Conservation (phyloP, 2,329 filamentous ascomycete genomes). For the Colletotrichum graminicola region DNA sequence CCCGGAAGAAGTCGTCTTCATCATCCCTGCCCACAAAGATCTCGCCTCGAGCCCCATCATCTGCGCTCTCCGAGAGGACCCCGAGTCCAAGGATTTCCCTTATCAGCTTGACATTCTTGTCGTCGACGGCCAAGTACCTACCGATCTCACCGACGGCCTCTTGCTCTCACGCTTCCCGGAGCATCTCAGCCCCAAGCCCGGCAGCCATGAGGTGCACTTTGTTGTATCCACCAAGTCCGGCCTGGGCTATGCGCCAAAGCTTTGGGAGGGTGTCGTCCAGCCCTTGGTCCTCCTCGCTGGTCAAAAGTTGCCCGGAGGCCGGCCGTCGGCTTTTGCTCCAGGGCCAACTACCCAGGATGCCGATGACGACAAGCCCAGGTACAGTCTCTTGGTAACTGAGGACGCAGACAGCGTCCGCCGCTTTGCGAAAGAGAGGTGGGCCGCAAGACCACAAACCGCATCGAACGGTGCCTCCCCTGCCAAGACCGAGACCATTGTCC, state of each 20-base stretch:
- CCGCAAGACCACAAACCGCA: conserved; percentile 47
- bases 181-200: conserved; percentile 48
- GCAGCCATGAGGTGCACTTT: conserved; percentile 62
- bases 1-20: conserved; percentile 46
- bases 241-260: conserved; percentile 65
- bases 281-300: conserved; percentile 65
- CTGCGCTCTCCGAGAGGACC: conserved; percentile 54
- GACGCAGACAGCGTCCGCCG: conserved; percentile 73
- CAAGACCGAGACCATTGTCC: conserved; percentile 70
- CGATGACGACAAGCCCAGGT: conserved; percentile 48
- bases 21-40: conserved; percentile 32
- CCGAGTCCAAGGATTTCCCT: conserved; percentile 45
- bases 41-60: conserved; percentile 47
- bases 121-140: conserved; percentile 50
- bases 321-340: conserved; percentile 10
- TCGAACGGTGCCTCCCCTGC: conserved; percentile 29
- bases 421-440: conserved; percentile 63
- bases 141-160: conserved; percentile 52
- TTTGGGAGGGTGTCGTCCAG: conserved; percentile 67
- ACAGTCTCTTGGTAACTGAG: conserved; percentile 71
- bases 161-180: conserved; percentile 54
- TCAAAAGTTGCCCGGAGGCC: conserved; percentile 25
- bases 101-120: conserved; percentile 49
- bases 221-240: conserved; percentile 78
- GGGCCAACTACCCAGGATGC: conserved; percentile 16